phyloP scores from a whole-genome alignment of 768 basidiomycete genomes.

The Leucocoprinus sp. region DNA sequence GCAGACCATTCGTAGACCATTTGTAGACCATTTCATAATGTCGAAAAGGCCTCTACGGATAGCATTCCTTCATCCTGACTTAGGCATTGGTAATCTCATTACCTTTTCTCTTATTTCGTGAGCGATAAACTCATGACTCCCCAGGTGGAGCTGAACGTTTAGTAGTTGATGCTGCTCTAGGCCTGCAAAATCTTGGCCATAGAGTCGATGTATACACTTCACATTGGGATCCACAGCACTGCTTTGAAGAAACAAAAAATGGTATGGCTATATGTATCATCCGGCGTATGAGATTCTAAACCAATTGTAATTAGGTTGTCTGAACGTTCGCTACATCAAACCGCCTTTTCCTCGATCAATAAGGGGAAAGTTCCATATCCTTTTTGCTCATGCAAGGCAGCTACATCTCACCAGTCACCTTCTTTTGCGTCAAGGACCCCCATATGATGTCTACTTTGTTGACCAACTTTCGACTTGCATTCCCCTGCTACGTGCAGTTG shows the following conservation, averaged over 20 bases:
- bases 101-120: conserved; percentile 7
- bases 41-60: conserved; percentile 28
- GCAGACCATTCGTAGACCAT: not conserved
- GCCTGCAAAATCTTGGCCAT: conserved; percentile 80
- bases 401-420: conserved; percentile 71
- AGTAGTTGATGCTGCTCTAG: conserved; percentile 90
- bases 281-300: not conserved
- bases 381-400: conserved; percentile 85
- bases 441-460: conserved; percentile 84
- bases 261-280: no score
- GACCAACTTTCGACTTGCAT: conserved; percentile 93
- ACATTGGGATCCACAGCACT: conserved; percentile 78
- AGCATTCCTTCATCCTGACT: conserved; percentile 90
- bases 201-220: conserved; percentile 87
- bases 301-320: conserved; percentile 47
- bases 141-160: conserved; percentile 92
- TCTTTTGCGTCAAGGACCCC: conserved; percentile 36
- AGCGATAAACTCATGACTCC: conserved; percentile 9
- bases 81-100: conserved; percentile 71
- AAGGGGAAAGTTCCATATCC: conserved; percentile 75
- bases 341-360: conserved; percentile 78
- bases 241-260: conserved; percentile 90
- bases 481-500: conserved; percentile 65
- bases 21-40: no score
- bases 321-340: conserved; percentile 62